Evolutionary conservation across 1,139 yeast genomes (phyloP), one percentile per base, ranked within the genome.

Genomic region (Petasospora rhodanensis): DNA sequence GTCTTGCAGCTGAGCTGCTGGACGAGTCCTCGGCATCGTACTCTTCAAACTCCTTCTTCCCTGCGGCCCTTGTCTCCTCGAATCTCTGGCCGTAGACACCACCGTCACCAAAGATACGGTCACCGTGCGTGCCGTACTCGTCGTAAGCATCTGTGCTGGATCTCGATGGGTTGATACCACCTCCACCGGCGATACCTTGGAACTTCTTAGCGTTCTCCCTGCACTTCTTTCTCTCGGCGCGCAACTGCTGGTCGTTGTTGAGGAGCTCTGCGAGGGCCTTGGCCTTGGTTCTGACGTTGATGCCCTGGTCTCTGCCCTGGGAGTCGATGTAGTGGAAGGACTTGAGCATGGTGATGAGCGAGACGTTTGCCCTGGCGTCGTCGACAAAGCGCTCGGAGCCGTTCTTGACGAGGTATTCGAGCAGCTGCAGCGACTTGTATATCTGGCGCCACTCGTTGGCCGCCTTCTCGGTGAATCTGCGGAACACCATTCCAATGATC

Each of bases 391-490:
- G 69, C 59, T 93, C 98, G 22, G 91, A 76, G 1, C 98, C 99
- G 55, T 91, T 84, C 56, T 86, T 86, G 45, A 93, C 73, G 51
- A 91, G 70, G 56, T 85, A 91, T 52, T 91, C 99, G 56, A 91
- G 71, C 54, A 91, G 69, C 58, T 89, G 97, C 48, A 91, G 68
- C 7, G 96, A 79, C 63, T 91, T 91, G 66, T 91, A 91, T 44
- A 91, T 89, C 58, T 91, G 99, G 58, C 99, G 77, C 99, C 99
- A 91, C 62, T 91, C 97, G 55, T 79, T 82, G 34, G 96, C 95
- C 6, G 93, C 75, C 61, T 93, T 93, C 58, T 89, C 97, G 7
- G 96, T 86, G 61, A 89, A 87, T 43, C 97, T 72, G 52, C 85
- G 69, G 55, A 79, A 78, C 22, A 79, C 68, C 69, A 80, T 78